Conservation (phyloP, 176 grass and related monocot genomes). For the Oryza brachyantha region DNA sequence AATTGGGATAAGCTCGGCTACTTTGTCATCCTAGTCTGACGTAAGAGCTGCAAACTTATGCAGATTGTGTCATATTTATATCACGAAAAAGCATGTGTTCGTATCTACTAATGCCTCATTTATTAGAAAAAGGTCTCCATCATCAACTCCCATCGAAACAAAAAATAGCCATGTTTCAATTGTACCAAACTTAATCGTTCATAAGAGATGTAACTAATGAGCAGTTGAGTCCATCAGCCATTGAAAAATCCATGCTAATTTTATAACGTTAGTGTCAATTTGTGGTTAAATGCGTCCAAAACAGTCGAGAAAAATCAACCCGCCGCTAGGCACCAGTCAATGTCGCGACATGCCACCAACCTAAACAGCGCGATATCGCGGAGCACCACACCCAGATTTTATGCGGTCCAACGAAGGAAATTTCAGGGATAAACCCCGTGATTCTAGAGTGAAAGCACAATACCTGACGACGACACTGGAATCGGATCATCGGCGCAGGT, state of each 20-base stretch:
- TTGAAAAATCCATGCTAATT: background rate
- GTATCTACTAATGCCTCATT: background rate
- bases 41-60: background rate
- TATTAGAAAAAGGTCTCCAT: background rate
- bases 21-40: background rate
- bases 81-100: background rate
- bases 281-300: background rate
- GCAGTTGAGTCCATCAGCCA: background rate
- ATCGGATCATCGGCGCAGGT: background rate
- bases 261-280: background rate
- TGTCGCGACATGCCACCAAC: background rate
- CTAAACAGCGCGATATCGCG: background rate
- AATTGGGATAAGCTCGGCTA: conserved; percentile 1
- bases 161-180: background rate
- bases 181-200: background rate
- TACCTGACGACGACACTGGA: background rate
- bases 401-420: background rate
- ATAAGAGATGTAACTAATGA: background rate
- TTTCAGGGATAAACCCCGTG: background rate
- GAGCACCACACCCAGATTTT: background rate
- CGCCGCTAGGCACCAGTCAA: background rate
- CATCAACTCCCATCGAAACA: background rate
- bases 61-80: background rate
- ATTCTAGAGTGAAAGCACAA: background rate
- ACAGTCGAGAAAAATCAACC: background rate